Base-by-base conservation (phyloP, 2,329 filamentous ascomycete species). In the Amesomyces nigricolor region DNA sequence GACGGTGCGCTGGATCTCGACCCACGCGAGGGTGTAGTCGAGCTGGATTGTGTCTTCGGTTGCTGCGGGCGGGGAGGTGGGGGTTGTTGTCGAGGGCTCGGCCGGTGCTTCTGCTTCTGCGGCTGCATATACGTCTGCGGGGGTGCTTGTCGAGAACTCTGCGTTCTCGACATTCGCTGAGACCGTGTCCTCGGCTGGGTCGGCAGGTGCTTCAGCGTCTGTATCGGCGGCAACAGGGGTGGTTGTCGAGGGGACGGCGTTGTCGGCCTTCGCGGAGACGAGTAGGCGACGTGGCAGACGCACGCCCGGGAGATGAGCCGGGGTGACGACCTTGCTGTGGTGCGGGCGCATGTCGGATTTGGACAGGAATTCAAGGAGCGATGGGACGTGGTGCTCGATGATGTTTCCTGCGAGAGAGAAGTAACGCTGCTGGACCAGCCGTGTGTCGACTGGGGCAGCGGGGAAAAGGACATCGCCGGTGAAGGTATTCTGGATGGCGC, bases 1-100 rank as follows among this genome's bases (percentile, higher is more conserved):
- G 46, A 76, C 66, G 22, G 70, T 67, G 55, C 77, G 76, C 45
- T 75, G 78, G 39, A 82, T 70, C 62, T 83, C 79, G 1, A 81
- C 70, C 7, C 79, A 78, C 47, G 72, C 70, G 64, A 82, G 80
- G 14, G 72, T 58, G 67, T 77, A 77, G 52, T 65, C 59, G 6
- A 67, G 16, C 14, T 54, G 19, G 46, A 62, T 54, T 4, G 19
- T 16, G 14, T 62, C 56, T 42, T 53, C 40, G 2, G 29, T n/a
- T 43, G 22, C 43, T 9, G 30, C 30, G 11, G 42, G 14, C 14
- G 29, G 6, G 9, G 39, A 22, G 11, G 17, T 17, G 16, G 43
- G 11, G 4, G 42, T 38, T 19, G 38, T 3, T 38, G 45, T 14
- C 22, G 6, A 6, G 4, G 6, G 22, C 22, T 26, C 22, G 22